Base-by-base conservation (phyloP, 2,329 filamentous ascomycete genomes). In the Epichloe bromicola region DNA sequence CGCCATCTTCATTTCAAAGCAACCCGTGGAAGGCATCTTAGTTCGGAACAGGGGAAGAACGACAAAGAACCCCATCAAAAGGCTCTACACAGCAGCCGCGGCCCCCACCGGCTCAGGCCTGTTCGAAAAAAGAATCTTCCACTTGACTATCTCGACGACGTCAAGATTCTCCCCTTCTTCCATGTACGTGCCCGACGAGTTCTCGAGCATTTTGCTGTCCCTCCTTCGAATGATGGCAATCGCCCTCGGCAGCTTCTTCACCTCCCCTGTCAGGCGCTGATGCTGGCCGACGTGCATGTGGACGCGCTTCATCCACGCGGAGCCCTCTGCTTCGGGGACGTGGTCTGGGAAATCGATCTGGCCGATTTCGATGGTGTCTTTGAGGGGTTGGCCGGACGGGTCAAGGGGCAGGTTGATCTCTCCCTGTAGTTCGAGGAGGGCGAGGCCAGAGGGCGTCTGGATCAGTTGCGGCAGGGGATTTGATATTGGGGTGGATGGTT, bases 381-480 rank as follows among this genome's bases (percentile, higher is more conserved):
- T 53, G 37, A 67, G 54, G 5, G 62, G 46, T 20, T 63, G 55
- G 26, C 65, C 57, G 48, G 70, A 58, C 10, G 59, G 55, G 23
- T 67, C 61, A 2, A 69, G 56, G 7, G 88, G 83, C 1, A 89
- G 73, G 66, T 94, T 91, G 69, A 98, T 83, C 14, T 81, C 88
- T 54, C 90, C 93, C 72, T 98, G 93, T 14, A 98, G 79, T 70
- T 97, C 93, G 52, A 98, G 74, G 44, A 98, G 75, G 17, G 91
- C 91, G 40, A 96, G 79, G 48, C 93, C 93, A 0, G 86, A 83
- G 0, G 93, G 93, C 1, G 91, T 96, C 59, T 90, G 86, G 15
- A 97, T 79, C 55, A 95, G 75, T n/a, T 77, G 67, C 1, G 93
- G 93, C 4, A 97, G 78, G 4, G 86, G 82, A 52, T 67, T 76